Percentiles rank a stretch among this genome's conserved stretches.
Conservation (phyloP, 169 alveolate genomes). For the Theileria equi region DNA sequence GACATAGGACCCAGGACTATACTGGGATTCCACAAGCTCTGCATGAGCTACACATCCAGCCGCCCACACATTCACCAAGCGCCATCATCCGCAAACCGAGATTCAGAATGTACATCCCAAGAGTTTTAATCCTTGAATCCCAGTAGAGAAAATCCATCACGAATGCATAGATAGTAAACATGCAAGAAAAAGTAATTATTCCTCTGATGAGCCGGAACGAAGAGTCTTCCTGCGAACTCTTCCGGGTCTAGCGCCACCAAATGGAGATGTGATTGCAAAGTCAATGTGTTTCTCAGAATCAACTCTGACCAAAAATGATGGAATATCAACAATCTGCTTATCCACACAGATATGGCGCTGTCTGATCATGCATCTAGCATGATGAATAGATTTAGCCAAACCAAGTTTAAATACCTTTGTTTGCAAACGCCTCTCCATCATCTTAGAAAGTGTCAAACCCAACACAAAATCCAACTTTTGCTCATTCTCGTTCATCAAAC, state of each 20-base stretch:
- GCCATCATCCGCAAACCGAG: too few species aligned
- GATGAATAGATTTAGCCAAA: conserved; percentile 97
- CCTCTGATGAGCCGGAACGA: conserved; percentile 51
- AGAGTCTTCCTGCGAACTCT: conserved; percentile 92
- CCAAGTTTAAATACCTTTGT: conserved; percentile 96
- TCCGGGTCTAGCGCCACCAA: conserved; percentile 96
- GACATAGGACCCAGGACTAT: too few species aligned
- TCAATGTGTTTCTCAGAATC: conserved; percentile 98
- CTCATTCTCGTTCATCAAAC: conserved; percentile 94
- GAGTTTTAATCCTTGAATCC: too few species aligned
- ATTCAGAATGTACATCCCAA: too few species aligned
- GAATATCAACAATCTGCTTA: conserved; percentile 96
- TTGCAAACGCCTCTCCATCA: conserved; percentile 99
- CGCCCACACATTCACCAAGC: too few species aligned
- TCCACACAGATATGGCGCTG: conserved; percentile 99
- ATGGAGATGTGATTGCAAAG: conserved; percentile 93
- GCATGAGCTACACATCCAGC: too few species aligned
- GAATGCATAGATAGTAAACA: too few species aligned
- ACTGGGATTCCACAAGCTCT: too few species aligned
- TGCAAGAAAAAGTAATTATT: too few species aligned
- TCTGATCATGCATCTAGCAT: conserved; percentile 97
- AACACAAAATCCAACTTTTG: conserved; percentile 97
- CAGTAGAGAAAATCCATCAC: too few species aligned
- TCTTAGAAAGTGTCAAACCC: conserved; percentile 95
- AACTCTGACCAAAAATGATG: conserved; percentile 98